Evolutionary conservation across 371 early-diverging fungal genomes (phyloP), one percentile per base, ranked within the genome.

Genomic region (Circinella umbellata): DNA sequence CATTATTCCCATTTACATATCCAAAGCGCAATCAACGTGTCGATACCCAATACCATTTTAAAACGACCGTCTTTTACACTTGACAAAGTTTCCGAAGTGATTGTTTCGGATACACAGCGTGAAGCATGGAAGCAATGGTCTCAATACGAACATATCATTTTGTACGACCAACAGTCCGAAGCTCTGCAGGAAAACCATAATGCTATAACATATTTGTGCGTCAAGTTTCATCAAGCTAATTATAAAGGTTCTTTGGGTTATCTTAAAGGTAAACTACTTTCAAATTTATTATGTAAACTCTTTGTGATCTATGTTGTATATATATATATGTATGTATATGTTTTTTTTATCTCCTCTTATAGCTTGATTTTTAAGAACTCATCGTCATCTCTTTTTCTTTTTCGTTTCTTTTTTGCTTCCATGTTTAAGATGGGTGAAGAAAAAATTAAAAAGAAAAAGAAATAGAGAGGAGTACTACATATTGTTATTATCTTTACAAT

Each of bases 11-110:
- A 73, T n/a, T 74, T 76, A 3, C 81, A 78, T 27, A 82, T 90
- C 46, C 76, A 75, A 49, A 61, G 71, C 4, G 78, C 89, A 14
- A 78, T 90, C 51, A 81, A 83, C 62, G 79, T 90, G 27, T 85
- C 83, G 68, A 75, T 89, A 37, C 89, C 91, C 55, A 86, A 76
- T 63, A 88, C 90, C 35, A 80, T 90, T 3, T 73, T 90, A 48
- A 86, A 84, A 65, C 64, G 91, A 62, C 80, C 85, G 35, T 82
- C 86, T 34, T 90, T 86, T 65, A 83, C 86, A 0, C 71, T 88
- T 11, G 84, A 79, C 15, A 89, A 88, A 74, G 75, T 90, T 13
- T 78, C 73, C 17, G 88, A 87, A 61, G 85, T 78, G 11, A 74
- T 90, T 62, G 88, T 84, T 5, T 73, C 77, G 8, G 88, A 87